Conservation (phyloP, 2,329 filamentous ascomycete species). For the Paracoccidioides brasiliensis region DNA sequence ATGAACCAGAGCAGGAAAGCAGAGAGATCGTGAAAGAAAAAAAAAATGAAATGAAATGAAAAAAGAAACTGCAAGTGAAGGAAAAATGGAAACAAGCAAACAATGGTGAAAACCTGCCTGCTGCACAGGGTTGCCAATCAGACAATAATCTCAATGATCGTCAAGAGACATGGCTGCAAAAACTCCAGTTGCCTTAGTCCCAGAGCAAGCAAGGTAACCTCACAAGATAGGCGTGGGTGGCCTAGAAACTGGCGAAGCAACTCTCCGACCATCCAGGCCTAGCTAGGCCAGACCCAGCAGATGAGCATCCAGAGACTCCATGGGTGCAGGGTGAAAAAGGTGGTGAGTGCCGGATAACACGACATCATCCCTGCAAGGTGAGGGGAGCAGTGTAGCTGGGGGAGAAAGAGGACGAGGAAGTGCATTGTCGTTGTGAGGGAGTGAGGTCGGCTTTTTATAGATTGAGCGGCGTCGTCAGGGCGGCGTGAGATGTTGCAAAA, state of each 20-base stretch:
- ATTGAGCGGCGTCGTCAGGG: no score
- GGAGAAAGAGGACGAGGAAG: conserved; percentile 15
- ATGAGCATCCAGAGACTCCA: background rate
- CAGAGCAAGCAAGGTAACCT: background rate
- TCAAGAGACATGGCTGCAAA: background rate
- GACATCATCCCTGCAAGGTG: background rate
- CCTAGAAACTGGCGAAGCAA: background rate
- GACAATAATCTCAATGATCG: no score
- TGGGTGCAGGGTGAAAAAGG: background rate
- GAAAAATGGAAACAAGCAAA: background rate
- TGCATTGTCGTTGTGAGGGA: conserved; percentile 3
- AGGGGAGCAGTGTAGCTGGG: conserved; percentile 5
- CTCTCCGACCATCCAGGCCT: background rate
- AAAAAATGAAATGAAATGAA: no score
- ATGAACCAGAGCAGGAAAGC: no score
- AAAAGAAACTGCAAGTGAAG: background rate
- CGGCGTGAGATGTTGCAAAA: no score
- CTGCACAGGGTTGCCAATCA: no score
- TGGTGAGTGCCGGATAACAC: conserved; percentile 1
- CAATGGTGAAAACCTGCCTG: no score
- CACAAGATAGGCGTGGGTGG: background rate
- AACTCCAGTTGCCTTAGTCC: background rate
- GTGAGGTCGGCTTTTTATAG: no score
- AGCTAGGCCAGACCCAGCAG: background rate
- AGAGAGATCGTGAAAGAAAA: background rate